Conservation (phyloP, 192 early-diverging fungal genomes). For the Gaertneriomyces sp. region DNA sequence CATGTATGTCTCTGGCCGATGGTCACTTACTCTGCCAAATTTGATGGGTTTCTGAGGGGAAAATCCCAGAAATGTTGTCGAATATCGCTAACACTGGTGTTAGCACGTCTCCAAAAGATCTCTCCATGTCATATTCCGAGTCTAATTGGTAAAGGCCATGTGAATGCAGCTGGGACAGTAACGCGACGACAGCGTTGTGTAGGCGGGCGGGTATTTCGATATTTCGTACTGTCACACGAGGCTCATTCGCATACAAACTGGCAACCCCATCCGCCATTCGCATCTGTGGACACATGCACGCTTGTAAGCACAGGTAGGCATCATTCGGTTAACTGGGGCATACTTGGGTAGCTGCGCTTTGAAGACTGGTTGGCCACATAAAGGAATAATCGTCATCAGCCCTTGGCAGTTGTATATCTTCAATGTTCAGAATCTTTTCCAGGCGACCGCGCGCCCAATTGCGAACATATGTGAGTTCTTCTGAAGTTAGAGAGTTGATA, state of each 20-base stretch:
- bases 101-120: background rate
- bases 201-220: background rate
- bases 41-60: background rate
- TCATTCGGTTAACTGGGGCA: no score
- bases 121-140: background rate
- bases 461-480: background rate
- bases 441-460: background rate
- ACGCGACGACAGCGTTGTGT: no score
- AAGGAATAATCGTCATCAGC: slow-evolving; percentile 9
- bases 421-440: background rate
- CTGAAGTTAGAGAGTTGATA: background rate
- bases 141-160: background rate
- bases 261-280: no score
- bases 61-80: background rate
- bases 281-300: no score
- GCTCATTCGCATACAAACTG: background rate
- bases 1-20: no score
- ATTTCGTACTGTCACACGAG: background rate
- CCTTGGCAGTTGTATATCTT: slow-evolving; percentile 1
- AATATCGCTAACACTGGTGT: background rate
- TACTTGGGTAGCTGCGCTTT: background rate
- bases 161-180: background rate
- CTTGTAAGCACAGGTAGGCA: no score
- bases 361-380: slow-evolving; percentile 6
- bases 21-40: slow-evolving; percentile 1